Evolutionary conservation across 305 asterid species (phyloP), one percentile per base, ranked within the genome.

Genomic region (Fraxinus angustifolia): DNA sequence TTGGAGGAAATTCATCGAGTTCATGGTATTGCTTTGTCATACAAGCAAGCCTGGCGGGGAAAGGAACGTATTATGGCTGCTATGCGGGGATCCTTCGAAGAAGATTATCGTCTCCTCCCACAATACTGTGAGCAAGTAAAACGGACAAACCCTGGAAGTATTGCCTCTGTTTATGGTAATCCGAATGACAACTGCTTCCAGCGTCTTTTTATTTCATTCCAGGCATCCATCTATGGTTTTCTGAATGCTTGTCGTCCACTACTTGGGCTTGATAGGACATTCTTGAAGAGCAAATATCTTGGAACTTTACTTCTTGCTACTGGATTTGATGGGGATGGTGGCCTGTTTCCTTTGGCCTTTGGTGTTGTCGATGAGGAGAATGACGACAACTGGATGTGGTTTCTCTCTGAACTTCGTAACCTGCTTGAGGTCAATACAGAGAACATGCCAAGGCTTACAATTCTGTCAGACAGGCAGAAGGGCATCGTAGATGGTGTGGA

Each of bases 11-110:
- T 96, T 90, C 98, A 94, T 82, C 86, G 91, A 83, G 81, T 78
- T 65, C 97, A 96, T 60, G 99, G 99, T 11, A 94, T 96, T 81
- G 93, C 99, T 30, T 84, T 96, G 53, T 96, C 99, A 0, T 96
- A 96, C 90, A 96, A 92, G 88, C 99, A 96, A 90, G 99, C 99
- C 0, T 96, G 99, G 99, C 92, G 98, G 8, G 99, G 98, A 67
- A 96, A 96, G 86, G 99, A 96, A 82, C 90, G 98, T 77, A 94
- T 92, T 34, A 94, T 96, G 96, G 94, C 97, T 75, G 97, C 97
- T 19, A 91, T 96, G 97, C 97, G 97, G 6, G 99, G 97, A 35
- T 93, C 99, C 71, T 96, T 94, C 79, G 98, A 96, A 86, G 99
- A 96, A 83, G 98, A 95, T 68, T 96, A 96, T 75, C 93, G 97